Evolutionary conservation across 1,139 yeast species (phyloP), one percentile per base, ranked within the genome.

Genomic region (Yarrowia galli): DNA sequence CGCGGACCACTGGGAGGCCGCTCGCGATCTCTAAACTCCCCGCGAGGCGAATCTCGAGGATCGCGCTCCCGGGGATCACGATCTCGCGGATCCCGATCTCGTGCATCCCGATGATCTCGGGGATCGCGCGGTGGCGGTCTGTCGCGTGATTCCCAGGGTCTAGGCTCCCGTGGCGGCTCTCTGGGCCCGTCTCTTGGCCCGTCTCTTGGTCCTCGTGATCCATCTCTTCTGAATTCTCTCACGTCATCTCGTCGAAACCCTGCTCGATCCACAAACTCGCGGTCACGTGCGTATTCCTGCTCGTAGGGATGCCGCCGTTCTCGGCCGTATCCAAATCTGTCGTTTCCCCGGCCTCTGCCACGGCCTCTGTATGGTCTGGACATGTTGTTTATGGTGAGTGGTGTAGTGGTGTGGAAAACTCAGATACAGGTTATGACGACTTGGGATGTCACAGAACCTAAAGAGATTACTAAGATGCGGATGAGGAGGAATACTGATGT

Each of bases 311-410:
- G 36, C 3, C 51, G 25, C 20, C 51, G n/a, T 15, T 43, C 64
- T 5, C 64, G 28, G 10, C 64, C 64, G 23, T 42, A 43, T 15
- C 51, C 51, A 42, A 58, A 43, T 58, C 64, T 58, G 4, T 58
- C 64, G 64, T 58, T 58, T 58, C 64, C 64, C 3, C 64, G 64
- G 51, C 64, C 51, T 32, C 64, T 23, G 18, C 64, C 64, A 1
- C 64, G 64, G 18, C 64, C 64, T 58, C 64, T 42, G 64, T 58
- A 58, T 28, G 64, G 64, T 58, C 64, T 18, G 8, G 64, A 58
- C 64, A 58, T 58, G 22, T 23, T 16, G 20, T 22, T 15, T 28
- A 28, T 40, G 35, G n/a, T 48, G n/a, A n/a, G 36, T 23, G 42
- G 43, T 53, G 32, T 16, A 35, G 43, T 22, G 38, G 12, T 3